Conservation (phyloP, 495 filamentous ascomycete genomes). For the Choiromyces venosus region DNA sequence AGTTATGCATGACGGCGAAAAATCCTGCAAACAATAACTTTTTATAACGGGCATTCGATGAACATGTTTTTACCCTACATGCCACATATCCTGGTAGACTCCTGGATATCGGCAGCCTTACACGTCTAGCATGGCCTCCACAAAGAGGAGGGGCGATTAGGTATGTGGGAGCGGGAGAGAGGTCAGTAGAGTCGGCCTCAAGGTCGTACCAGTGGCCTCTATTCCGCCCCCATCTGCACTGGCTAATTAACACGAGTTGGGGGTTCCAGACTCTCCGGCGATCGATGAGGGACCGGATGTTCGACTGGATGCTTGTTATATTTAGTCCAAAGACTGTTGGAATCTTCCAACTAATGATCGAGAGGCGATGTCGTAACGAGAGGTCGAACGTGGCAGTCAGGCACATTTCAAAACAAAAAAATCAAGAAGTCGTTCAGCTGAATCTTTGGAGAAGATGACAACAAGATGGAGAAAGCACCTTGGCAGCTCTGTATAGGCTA, state of each 20-base stretch:
- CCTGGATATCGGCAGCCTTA: not conserved
- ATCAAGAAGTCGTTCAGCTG: not conserved
- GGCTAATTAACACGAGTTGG: not conserved
- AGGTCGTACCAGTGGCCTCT: not conserved
- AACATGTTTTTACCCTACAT: not conserved
- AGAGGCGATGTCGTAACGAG: not conserved
- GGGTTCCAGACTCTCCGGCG: not conserved
- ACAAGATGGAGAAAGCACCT: not conserved
- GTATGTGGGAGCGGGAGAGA: not conserved
- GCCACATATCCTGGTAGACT: not conserved
- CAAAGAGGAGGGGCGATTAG: not conserved
- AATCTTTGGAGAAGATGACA: not conserved
- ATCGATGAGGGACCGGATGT: not conserved
- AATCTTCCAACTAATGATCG: not conserved
- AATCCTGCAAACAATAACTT: not conserved
- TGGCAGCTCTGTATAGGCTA: not conserved
- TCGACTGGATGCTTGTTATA: not conserved
- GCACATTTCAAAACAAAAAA: not conserved
- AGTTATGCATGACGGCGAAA: not conserved
- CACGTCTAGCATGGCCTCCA: not conserved
- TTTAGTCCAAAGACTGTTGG: not conserved
- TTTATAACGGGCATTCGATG: not conserved
- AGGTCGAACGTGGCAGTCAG: constrained; percentile 1
- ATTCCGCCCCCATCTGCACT: not conserved
- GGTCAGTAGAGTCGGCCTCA: not conserved